Conservation (phyloP, 495 filamentous ascomycete species). For the Lophiostoma macrostomum region DNA sequence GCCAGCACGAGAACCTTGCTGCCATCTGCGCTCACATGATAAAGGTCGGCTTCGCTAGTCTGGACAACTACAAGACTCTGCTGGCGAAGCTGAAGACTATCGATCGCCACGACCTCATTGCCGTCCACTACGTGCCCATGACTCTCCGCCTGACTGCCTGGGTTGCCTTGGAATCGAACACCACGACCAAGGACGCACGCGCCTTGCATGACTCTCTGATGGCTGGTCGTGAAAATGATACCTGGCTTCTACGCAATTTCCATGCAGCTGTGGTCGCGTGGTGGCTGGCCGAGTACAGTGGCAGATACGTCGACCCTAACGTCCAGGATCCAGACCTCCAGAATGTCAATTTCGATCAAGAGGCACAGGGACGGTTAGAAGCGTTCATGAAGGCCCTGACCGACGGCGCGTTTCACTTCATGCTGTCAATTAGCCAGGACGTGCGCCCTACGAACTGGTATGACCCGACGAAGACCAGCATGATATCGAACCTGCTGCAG, state of each 20-base stretch:
- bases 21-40: constrained; percentile 72
- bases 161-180: constrained; percentile 14
- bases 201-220: constrained; percentile 65
- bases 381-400: constrained; percentile 74
- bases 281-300: constrained; percentile 93
- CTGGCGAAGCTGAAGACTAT: constrained; percentile 60
- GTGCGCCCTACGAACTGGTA: constrained; percentile 72
- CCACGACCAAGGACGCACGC: constrained; percentile 59
- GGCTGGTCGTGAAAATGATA: constrained; percentile 57
- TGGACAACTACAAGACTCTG: constrained; percentile 70
- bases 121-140: constrained; percentile 77
- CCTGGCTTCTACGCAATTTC: constrained; percentile 68
- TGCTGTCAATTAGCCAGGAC: constrained; percentile 78
- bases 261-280: constrained; percentile 70
- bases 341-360: constrained; percentile 58
- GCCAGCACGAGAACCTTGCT: constrained; percentile 86
- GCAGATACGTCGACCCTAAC: constrained; percentile 73
- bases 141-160: constrained; percentile 42
- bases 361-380: constrained; percentile 64
- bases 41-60: constrained; percentile 63
- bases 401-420: constrained; percentile 88
- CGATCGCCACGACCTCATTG: constrained; percentile 66
- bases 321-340: constrained; percentile 51
- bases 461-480: constrained; percentile 69
- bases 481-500: constrained; percentile 73